Evolutionary conservation across 352 stramenopile genomes (phyloP), one percentile per base, ranked within the genome.

Genomic region (Halophytophthora batemanensis): DNA sequence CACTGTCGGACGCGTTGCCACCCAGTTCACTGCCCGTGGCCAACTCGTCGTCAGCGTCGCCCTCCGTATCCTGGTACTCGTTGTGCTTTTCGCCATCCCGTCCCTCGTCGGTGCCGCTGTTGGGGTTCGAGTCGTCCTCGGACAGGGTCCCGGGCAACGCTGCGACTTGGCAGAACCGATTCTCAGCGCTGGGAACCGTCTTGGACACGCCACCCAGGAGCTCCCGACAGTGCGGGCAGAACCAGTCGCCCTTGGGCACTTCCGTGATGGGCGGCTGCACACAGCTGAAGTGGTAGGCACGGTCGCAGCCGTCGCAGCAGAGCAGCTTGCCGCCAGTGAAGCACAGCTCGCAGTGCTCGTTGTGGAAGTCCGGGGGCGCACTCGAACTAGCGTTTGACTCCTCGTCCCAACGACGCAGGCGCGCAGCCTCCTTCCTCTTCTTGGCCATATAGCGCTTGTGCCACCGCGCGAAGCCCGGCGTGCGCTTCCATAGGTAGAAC

Each of bases 251-350:
- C 38, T 69, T 74, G 17, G 80, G 80, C 28, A 90, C 58, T 44
- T 84, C 73, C 33, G 79, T 59, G 43, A 90, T 76, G 50, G 77
- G 73, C 49, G 77, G 80, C 10, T 66, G 74, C 36, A 90, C 77
- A 61, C 80, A 90, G 50, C 77, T 84, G 33, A 88, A 79, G 50
- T 91, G 80, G 43, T 79, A 91, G 15, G 80, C 77, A 41, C 80
- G 77, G 49, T 84, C 71, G 53, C 80, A 91, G 41, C 80, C 80
- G 42, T 91, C 80, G 29, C 80, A 91, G 49, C 77, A 89, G 22
- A 91, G 58, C 36, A 91, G 41, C 46, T 87, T 74, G 47, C 80
- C 78, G 15, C 69, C 78, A 13, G 77, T 87, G 38, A 73, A 79
- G 55, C 80, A 90, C 21, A 82, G 53, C 56, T 83, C 77, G 43